Base-by-base conservation (phyloP, 306 rosid genomes). In the Casuarina cunninghamiana region DNA sequence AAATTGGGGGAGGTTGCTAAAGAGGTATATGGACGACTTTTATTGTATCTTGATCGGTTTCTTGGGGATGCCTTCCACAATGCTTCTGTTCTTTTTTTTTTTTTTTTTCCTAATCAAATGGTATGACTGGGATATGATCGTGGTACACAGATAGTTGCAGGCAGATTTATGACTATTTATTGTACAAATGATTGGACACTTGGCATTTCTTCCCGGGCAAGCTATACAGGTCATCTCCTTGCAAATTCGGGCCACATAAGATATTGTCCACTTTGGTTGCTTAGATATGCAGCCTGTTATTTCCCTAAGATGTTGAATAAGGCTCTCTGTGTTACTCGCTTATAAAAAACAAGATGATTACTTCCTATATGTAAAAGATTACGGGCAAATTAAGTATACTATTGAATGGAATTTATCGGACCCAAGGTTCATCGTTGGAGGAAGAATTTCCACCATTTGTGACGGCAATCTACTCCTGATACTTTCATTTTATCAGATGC, bases 81-180 rank as follows among this genome's bases (percentile, higher is more conserved):
- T 48, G 43, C 6, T 1, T 0, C 41, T 44, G 10, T 42, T 11
- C 15, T 63, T 38, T 26, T 26, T 26, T 26, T 26, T 26, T 26
- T 26, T 26, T 0, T 0, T 26, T 26, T 1, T 26, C 0, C 0
- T 26, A 26, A 26, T 26, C 5, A 15, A 63, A 45, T 11, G 69
- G n/a, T 39, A 12, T 39, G 69, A 63, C 46, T 13, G 38, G 50
- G 55, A 57, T 35, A 1, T 77, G 35, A 35, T 75, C 50, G 45
- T 1, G 69, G 26, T 53, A 58, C 73, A 68, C 86, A 84, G 93
- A 87, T 88, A 85, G 96, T 87, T 71, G 91, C 91, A 2, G 93
- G 96, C 78, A 91, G 96, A 78, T 91, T 91, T 86, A 86, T 91
- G 73, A 90, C 88, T 60, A 88, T 80, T 79, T 91, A 87, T 79